Conservation (phyloP, 306 rosid species). For the Neltuma alba region DNA sequence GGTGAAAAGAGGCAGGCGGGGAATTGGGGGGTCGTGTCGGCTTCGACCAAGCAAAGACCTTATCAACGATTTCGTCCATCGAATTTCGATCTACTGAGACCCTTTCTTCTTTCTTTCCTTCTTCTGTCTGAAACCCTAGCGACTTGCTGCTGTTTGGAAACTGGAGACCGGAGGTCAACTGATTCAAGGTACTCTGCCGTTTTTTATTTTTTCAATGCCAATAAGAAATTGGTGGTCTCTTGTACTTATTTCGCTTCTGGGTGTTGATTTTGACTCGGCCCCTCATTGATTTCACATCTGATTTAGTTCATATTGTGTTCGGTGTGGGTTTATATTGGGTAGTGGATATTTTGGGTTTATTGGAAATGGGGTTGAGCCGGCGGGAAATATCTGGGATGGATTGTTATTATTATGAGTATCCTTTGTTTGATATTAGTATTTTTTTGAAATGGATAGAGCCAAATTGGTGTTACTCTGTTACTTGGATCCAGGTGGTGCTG, state of each 20-base stretch:
- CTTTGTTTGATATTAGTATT: not conserved
- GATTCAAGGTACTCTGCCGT: slow-evolving; percentile 2
- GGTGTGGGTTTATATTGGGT: slow-evolving; percentile 32
- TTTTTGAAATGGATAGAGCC: not conserved
- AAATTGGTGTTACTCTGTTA: not conserved
- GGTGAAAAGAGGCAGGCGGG: slow-evolving; percentile 34
- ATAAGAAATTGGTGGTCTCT: not conserved
- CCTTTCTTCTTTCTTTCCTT: slow-evolving; percentile 14
- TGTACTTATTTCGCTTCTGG: not conserved
- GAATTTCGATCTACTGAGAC: slow-evolving; percentile 36
- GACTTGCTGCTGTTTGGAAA: not conserved
- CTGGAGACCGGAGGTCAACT: slow-evolving; percentile 8
- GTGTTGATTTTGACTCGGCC: not conserved
- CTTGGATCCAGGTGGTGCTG: slow-evolving; percentile 6
- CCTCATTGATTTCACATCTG: not conserved
- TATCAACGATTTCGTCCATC: slow-evolving; percentile 48
- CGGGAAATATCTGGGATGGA: not conserved
- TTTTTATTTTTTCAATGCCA: not conserved
- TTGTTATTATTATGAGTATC: not conserved
- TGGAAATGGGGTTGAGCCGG: slow-evolving; percentile 11
- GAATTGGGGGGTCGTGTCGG: slow-evolving; percentile 73
- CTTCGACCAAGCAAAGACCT: slow-evolving; percentile 89
- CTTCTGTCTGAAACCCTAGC: slow-evolving; percentile 39
- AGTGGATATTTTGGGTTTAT: not conserved
- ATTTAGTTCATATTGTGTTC: not conserved